Evolutionary conservation across 2,329 filamentous ascomycete genomes (phyloP).

Genomic region (Penicillium sumatraense): DNA sequence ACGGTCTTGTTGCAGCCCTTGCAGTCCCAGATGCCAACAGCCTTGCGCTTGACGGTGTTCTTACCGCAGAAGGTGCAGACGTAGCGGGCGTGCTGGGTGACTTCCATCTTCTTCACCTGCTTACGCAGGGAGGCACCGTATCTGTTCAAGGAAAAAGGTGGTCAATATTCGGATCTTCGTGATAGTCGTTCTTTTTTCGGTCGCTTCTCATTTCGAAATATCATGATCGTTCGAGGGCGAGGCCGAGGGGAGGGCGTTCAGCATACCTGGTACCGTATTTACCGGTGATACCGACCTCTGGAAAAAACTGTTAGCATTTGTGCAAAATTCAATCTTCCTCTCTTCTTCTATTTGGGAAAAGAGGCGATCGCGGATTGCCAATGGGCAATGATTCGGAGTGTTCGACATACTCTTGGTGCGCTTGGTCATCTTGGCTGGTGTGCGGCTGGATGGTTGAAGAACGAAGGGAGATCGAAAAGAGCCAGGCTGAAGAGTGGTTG

Average conservation of each 20-base stretch:
- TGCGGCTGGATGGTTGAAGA: constrained; percentile 43
- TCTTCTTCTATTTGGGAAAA: not conserved
- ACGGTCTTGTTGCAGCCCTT: constrained; percentile 91
- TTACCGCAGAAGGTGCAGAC: constrained; percentile 99
- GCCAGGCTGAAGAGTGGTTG: constrained; percentile 39
- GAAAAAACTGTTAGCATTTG: constrained; percentile 34
- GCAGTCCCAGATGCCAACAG: constrained; percentile 97
- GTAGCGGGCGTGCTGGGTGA: constrained; percentile 97
- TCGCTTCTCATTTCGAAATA: constrained; percentile 21
- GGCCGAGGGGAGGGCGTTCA: constrained; percentile 31
- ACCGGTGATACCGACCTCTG: constrained; percentile 94
- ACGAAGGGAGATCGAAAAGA: constrained; percentile 40
- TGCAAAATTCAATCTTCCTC: not conserved
- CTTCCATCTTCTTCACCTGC: constrained; percentile 99
- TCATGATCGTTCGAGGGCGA: constrained; percentile 18
- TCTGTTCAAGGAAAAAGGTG: constrained; percentile 55
- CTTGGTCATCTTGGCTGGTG: constrained; percentile 80
- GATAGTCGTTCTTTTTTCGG: constrained; percentile 3
- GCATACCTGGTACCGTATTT: constrained; percentile 96
- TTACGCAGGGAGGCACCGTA: constrained; percentile 99
- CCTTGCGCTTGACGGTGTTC: constrained; percentile 86
- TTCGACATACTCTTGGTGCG: constrained; percentile 74
- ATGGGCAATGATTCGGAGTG: not conserved
- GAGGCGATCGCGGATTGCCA: not conserved
- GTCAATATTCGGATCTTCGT: constrained; percentile 26